These are phyloP conservation scores for Termitomyces titanicus DNA, from an alignment of 768 basidiomycete genomes.

Conservation along the genomic window DNA sequence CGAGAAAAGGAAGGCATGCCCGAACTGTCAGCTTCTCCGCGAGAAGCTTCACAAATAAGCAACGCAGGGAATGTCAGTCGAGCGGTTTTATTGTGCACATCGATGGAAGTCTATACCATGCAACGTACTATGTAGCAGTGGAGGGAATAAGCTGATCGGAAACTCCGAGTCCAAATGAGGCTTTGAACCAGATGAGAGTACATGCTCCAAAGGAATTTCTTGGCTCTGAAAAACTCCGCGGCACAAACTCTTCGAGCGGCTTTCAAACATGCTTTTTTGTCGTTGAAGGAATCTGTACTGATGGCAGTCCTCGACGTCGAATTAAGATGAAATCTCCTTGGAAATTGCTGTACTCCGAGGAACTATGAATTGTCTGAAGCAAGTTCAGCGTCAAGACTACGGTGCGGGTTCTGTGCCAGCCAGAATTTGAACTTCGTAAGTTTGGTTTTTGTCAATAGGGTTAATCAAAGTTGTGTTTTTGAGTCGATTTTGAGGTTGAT, in stretches of 20 bases:
- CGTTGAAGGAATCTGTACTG: constrained; percentile 6
- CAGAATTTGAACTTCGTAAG: too few species aligned
- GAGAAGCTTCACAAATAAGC: constrained; percentile 4
- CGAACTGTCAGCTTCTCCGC: constrained; percentile 18
- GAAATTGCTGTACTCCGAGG: constrained; percentile 1
- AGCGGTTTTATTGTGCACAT: background rate
- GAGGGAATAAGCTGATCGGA: background rate
- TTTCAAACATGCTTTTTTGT: constrained; percentile 3
- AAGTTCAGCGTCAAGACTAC: too few species aligned
- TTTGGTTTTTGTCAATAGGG: too few species aligned
- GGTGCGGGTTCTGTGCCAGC: too few species aligned
- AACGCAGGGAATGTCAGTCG: background rate
- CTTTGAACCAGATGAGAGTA: background rate
- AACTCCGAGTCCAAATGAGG: background rate
- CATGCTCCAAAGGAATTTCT: background rate
- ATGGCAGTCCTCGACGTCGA: background rate
- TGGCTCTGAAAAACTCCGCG: background rate
- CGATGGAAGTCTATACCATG: background rate
- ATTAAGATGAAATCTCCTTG: constrained; percentile 7
- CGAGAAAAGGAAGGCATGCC: constrained; percentile 25
- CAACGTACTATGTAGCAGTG: too few species aligned
- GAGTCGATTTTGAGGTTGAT: too few species aligned
- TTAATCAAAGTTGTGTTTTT: too few species aligned
- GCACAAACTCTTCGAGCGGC: background rate
- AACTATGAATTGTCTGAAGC: background rate